Percentiles rank a stretch among this genome's conserved stretches.
These are phyloP conservation scores for Peronospora destructor DNA, from an alignment of 352 stramenopile species.

Conservation along the genomic window DNA sequence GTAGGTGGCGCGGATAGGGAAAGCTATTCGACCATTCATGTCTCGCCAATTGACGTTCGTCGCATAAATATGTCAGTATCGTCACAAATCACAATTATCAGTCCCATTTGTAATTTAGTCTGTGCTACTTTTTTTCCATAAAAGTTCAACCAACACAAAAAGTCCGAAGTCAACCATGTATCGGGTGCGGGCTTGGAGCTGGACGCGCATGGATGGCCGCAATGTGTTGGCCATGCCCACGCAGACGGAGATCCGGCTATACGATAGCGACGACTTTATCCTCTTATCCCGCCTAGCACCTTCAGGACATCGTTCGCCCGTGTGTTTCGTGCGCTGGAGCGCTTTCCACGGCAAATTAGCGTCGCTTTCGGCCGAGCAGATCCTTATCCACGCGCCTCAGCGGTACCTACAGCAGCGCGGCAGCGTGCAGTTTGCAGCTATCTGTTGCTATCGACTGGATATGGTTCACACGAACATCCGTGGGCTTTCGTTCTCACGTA, in stretches of 20 bases:
- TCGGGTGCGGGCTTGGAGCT: slow-evolving; percentile 72
- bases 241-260: slow-evolving; percentile 60
- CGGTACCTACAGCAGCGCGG: slow-evolving; percentile 23
- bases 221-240: slow-evolving; percentile 75
- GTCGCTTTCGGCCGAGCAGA: slow-evolving; percentile 52
- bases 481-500: slow-evolving; percentile 59
- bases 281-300: slow-evolving; percentile 52
- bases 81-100: slow-evolving; percentile 9
- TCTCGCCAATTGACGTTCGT: not conserved
- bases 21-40: slow-evolving; percentile 1
- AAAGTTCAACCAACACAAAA: too few species aligned
- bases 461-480: slow-evolving; percentile 23
- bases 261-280: slow-evolving; percentile 83
- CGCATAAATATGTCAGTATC: not conserved
- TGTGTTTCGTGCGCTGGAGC: slow-evolving; percentile 70
- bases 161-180: too few species aligned
- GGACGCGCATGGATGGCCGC: slow-evolving; percentile 72
- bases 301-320: slow-evolving; percentile 46
- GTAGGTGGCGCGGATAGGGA: not conserved
- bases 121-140: too few species aligned
- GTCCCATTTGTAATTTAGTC: slow-evolving; percentile 8
- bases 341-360: slow-evolving; percentile 68
- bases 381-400: slow-evolving; percentile 65
- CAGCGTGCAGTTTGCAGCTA: slow-evolving; percentile 37
- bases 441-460: slow-evolving; percentile 43